Base-by-base conservation (phyloP, 73 alveolate genomes). In the Paramecium caudatum region DNA sequence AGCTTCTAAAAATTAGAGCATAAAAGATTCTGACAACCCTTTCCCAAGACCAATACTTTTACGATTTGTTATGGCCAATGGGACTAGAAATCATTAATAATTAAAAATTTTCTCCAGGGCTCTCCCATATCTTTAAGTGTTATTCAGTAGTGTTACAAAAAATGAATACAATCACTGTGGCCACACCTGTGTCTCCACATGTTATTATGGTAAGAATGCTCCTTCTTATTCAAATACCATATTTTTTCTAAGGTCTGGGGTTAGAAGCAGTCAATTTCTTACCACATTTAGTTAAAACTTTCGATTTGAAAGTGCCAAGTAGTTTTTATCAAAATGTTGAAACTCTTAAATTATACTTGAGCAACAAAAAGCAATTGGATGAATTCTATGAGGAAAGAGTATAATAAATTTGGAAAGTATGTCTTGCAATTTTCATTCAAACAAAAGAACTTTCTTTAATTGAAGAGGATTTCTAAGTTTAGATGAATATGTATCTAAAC, bases 21-120 rank as follows among this genome's bases (percentile, higher is more conserved):
- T 63, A 86, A 62, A 62, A 86, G 17, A 50, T 86, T 41, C 43
- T 86, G 27, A 49, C 47, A 43, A 86, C 62, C 17, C 65, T 74
- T 16, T 37, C 55, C 6, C 21, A 23, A 41, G 88, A 74, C 43
- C 1, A 43, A 2, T 74, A 45, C 19, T 74, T 74, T 74, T 23
- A 74, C 43, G 88, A 74, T 74, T 41, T 74, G 16, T 21, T 74
- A 27, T 74, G 88, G 88, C 88, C 88, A n/a, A 74, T 74, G 88
- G 88, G 69, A 23, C 21, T 74, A 5, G 88, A 74, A 23, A 74
- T 74, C 7, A 74, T 74, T 1, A 74, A 74, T 41, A 74, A 74
- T 43, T 8, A 74, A 21, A 74, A 74, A 43, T 74, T 74, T 45
- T 41, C 69, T 3, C 88, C 88, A n/a, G 88, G 88, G 19, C 43